A percentile compares a stretch with the other conserved stretches of the same genome.
These are phyloP conservation scores for Vicia sativa DNA, from an alignment of 306 rosid species.

Conservation along the genomic window DNA sequence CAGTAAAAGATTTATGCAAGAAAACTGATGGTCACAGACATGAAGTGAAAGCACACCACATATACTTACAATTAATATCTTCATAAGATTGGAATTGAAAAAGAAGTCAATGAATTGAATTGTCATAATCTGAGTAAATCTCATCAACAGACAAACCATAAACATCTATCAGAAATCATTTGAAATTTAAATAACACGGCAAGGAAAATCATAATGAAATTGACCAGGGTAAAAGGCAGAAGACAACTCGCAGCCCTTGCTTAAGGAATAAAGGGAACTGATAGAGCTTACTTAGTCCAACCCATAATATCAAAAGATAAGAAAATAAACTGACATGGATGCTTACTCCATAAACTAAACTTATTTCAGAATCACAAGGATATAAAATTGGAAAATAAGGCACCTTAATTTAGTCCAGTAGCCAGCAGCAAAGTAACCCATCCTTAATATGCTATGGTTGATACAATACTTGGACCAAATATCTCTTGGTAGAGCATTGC, in stretches of 20 bases:
- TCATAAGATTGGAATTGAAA: background rate
- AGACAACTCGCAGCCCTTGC: background rate
- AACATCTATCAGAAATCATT: background rate
- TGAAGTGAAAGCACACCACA: background rate
- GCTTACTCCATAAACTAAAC: background rate
- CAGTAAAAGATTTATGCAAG: background rate
- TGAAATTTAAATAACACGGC: background rate
- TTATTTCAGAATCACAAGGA: background rate
- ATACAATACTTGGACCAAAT: background rate
- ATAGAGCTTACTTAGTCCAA: background rate
- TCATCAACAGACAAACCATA: background rate
- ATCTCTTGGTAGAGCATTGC: background rate
- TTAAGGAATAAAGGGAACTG: background rate
- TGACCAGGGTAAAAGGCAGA: background rate
- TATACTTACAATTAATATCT: background rate
- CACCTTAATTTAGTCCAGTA: background rate
- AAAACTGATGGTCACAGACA: background rate
- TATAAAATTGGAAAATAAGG: background rate
- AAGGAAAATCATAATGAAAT: background rate
- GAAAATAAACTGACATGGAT: background rate
- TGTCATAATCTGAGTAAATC: background rate
- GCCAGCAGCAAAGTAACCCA: background rate
- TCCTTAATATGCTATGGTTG: background rate
- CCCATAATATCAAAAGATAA: background rate
- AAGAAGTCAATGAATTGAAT: slow-evolving; percentile 5